These are phyloP conservation scores for Epichloe amarillans DNA, from an alignment of 2,329 filamentous ascomycete genomes.

Conservation along the genomic window DNA sequence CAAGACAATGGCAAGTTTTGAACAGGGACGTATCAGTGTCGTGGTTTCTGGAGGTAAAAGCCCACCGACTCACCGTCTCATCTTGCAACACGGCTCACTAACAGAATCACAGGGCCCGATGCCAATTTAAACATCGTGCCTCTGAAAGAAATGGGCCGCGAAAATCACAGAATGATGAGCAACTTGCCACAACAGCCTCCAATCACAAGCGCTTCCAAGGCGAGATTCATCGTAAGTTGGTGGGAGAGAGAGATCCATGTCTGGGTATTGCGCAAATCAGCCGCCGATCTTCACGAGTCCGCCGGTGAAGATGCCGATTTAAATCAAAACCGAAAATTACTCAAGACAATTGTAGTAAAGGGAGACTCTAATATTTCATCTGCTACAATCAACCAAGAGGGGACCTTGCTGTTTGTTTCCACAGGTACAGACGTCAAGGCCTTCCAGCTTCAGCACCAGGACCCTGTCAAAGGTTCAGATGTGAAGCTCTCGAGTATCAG, in stretches of 20 bases:
- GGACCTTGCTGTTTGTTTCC: slow-evolving; percentile 61
- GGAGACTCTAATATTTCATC: slow-evolving; percentile 72
- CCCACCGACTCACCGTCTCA: neutral
- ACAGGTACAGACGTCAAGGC: slow-evolving; percentile 64
- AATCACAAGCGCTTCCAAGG: slow-evolving; percentile 56
- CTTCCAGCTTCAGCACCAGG: slow-evolving; percentile 51
- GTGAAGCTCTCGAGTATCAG: slow-evolving; percentile 60
- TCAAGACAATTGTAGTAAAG: slow-evolving; percentile 54
- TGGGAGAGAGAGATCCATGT: slow-evolving; percentile 88
- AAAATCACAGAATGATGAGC: slow-evolving; percentile 73
- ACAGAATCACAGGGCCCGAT: slow-evolving; percentile 53
- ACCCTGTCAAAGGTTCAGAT: slow-evolving; percentile 37
- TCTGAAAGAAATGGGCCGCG: slow-evolving; percentile 57
- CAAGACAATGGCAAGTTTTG: slow-evolving; percentile 84
- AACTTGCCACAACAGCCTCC: slow-evolving; percentile 69
- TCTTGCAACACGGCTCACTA: slow-evolving; percentile 1
- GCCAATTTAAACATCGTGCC: slow-evolving; percentile 72
- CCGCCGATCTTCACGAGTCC: slow-evolving; percentile 31
- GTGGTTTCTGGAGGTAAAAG: slow-evolving; percentile 75
- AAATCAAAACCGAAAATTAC: slow-evolving; percentile 46
- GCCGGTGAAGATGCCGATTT: slow-evolving; percentile 26
- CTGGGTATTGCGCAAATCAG: slow-evolving; percentile 47
- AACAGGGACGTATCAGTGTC: slow-evolving; percentile 70
- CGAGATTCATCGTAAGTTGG: slow-evolving; percentile 74
- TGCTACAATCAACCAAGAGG: slow-evolving; percentile 56